Evolutionary conservation across 2,329 filamentous ascomycete genomes (phyloP).

Genomic region (Bipolaris bicolor): DNA sequence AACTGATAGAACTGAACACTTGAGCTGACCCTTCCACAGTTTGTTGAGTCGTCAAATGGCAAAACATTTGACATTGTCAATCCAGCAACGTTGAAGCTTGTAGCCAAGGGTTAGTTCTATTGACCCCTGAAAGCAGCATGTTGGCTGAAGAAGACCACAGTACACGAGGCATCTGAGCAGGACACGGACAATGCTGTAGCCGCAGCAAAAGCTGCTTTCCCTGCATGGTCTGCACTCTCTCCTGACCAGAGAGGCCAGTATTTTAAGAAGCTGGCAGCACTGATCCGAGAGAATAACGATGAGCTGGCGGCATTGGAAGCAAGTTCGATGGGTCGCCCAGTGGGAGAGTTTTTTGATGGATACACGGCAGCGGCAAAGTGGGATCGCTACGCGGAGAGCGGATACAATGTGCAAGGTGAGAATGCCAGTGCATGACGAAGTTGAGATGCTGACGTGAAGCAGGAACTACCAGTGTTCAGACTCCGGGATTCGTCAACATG

Average conservation of each 20-base stretch:
- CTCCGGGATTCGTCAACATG: slow-evolving; percentile 60
- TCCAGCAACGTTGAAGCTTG: slow-evolving; percentile 80
- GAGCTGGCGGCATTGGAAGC: slow-evolving; percentile 81
- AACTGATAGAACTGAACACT: neutral
- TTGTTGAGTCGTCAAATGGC: slow-evolving; percentile 40
- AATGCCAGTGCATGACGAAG: neutral
- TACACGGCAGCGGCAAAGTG: slow-evolving; percentile 80
- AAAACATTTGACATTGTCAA: slow-evolving; percentile 71
- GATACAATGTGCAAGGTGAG: slow-evolving; percentile 68
- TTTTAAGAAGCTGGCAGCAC: slow-evolving; percentile 68
- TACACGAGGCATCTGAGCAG: slow-evolving; percentile 43
- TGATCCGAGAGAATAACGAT: slow-evolving; percentile 83
- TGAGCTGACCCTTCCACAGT: slow-evolving; percentile 26
- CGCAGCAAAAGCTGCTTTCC: slow-evolving; percentile 68
- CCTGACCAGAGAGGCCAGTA: slow-evolving; percentile 35
- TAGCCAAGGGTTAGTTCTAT: slow-evolving; percentile 70
- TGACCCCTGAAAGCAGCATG: neutral
- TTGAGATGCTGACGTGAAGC: neutral
- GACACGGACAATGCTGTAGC: slow-evolving; percentile 74
- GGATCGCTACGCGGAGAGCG: slow-evolving; percentile 76
- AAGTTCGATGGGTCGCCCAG: slow-evolving; percentile 83
- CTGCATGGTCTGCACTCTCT: slow-evolving; percentile 70
- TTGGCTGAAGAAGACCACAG: slow-evolving; percentile 41
- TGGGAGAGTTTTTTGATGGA: slow-evolving; percentile 78
- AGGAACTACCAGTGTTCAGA: slow-evolving; percentile 71